phyloP scores from a whole-genome alignment of 345 rosid species.

The Salix arbutifolia region DNA sequence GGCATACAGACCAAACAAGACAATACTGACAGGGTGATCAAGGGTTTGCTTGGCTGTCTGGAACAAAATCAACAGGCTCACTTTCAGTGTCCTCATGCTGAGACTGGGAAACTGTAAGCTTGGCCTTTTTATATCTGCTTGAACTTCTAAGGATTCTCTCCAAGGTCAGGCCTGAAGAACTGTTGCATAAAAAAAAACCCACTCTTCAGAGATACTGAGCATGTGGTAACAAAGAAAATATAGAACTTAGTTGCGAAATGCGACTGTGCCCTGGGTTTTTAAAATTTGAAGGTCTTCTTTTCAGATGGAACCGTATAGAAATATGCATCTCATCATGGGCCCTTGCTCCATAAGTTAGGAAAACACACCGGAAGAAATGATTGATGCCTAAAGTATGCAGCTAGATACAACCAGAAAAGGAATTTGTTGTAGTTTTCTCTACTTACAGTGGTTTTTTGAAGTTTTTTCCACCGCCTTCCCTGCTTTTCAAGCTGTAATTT shows the following conservation, averaged over 20 bases:
- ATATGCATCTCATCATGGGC: no score
- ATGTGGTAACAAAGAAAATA: not conserved
- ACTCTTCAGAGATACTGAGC: not conserved
- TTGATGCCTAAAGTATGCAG: not conserved
- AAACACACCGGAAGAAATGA: not conserved
- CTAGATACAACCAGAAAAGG: not conserved
- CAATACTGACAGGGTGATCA: not conserved
- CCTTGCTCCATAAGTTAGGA: not conserved
- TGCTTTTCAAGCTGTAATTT: conserved; percentile 20
- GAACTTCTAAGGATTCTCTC: conserved; percentile 45
- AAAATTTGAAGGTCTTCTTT: no score
- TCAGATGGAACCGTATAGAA: no score
- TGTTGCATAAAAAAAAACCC: conserved; percentile 1
- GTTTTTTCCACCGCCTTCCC: conserved; percentile 14
- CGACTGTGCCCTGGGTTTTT: no score
- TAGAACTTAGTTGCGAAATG: not conserved
- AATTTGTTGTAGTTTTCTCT: not conserved
- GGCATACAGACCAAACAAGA: not conserved
- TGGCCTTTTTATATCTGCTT: conserved; percentile 51
- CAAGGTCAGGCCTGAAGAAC: conserved; percentile 33
- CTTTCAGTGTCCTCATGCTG: conserved; percentile 36
- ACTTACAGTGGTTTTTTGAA: conserved; percentile 31
- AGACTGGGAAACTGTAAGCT: conserved; percentile 42
- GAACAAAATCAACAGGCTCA: conserved; percentile 45
- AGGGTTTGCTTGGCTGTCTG: conserved; percentile 36